phyloP scores from a whole-genome alignment of 768 basidiomycete genomes.

The Cyclocybe aegerita region DNA sequence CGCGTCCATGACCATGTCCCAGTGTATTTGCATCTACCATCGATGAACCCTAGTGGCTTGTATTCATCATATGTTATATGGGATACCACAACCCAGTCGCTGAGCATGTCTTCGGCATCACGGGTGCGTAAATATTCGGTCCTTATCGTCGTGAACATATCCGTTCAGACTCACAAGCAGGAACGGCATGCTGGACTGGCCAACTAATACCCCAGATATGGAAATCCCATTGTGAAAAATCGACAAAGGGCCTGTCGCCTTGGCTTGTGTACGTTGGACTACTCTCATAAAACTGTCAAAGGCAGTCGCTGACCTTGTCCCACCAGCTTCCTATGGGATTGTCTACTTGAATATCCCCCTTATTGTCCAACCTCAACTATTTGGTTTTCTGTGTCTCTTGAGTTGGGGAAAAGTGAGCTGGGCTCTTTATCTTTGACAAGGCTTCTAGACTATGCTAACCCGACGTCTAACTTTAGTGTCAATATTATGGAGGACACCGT shows the following conservation, averaged over 20 bases:
- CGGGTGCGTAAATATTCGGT: constrained; percentile 40
- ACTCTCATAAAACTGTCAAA: background rate
- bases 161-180: constrained; percentile 28
- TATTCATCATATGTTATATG: constrained; percentile 25
- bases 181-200: constrained; percentile 64
- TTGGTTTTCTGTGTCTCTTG: constrained; percentile 56
- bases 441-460: background rate
- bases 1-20: too few relatives aligned
- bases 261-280: constrained; percentile 54
- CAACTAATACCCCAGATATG: constrained; percentile 72
- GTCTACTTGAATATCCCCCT: constrained; percentile 69
- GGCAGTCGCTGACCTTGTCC: background rate
- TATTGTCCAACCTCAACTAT: constrained; percentile 65
- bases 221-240: constrained; percentile 70
- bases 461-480: constrained; percentile 44
- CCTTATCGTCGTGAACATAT: background rate
- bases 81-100: constrained; percentile 45
- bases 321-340: constrained; percentile 58
- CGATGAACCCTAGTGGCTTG: too few relatives aligned
- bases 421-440: background rate
- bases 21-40: too few relatives aligned
- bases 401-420: constrained; percentile 64
- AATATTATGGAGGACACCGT: constrained; percentile 57
- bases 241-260: constrained; percentile 67
- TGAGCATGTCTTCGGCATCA: constrained; percentile 70